Evolutionary conservation across 2,329 filamentous ascomycete species (phyloP), one percentile per base, ranked within the genome.

Genomic region (Colletotrichum endophyticum): DNA sequence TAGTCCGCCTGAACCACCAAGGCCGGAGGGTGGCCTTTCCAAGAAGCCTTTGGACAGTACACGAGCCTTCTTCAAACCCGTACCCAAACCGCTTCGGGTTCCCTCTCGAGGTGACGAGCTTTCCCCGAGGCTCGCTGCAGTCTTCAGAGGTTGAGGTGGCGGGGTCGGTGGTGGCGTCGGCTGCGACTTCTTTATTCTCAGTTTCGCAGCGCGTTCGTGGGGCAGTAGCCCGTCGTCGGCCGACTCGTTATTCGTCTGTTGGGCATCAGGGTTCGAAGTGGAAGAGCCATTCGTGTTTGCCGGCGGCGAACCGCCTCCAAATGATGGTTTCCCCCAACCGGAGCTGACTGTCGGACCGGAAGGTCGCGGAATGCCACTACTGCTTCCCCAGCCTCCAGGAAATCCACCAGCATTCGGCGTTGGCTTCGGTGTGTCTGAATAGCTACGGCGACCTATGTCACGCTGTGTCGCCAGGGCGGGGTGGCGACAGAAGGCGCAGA

Each of bases 401-500:
- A n/a, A 27, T 8, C 25, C 22, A 13, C 6, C n/a, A 30, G 25
- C 32, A 9, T 59, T 59, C 53, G 63, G 56, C 8, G 66, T 16
- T 39, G 62, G n/a, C 8, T 72, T 72, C 34, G 75, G 53, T 56
- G 63, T 36, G 27, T 71, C 53, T 15, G 76, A 76, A 44, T 78
- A 78, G 73, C n/a, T 74, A 34, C 75, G 77, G n/a, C 66, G 61
- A 15, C 66, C 53, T 39, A 62, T 22, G 27, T 57, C 39, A 66
- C 25, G 67, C 32, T 70, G 70, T 73, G 56, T 72, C 22, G 62
- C 22, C 15, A 70, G 70, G 64, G 74, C 64, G 53, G 70, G 72
- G 70, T 82, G 82, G 76, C 83, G 84, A 80, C 86, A 88, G 79
- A 83, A 80, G 66, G 84, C 81, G 84, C 86, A 88, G 67, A 87